Evolutionary conservation across 1,284 basidiomycete genomes (phyloP).

Genomic region (Pseudozyma sp.): DNA sequence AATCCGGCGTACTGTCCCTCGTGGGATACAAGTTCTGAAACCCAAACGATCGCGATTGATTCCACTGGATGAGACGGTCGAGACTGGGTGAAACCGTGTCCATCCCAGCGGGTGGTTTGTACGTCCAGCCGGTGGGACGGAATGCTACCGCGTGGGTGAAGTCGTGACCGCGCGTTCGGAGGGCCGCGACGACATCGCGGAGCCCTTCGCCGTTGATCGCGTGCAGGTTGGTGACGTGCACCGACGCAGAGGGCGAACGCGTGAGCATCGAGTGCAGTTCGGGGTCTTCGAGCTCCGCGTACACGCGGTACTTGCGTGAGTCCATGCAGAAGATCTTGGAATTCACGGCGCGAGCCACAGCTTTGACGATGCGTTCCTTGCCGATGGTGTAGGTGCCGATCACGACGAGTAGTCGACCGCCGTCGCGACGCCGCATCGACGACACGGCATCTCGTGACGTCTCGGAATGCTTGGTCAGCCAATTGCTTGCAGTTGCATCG

Average conservation of each 20-base stretch:
- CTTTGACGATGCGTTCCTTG: constrained; percentile 96
- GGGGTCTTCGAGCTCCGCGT: constrained; percentile 68
- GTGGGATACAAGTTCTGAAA: constrained; percentile 77
- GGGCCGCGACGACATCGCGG: constrained; percentile 74
- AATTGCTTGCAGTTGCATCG: constrained; percentile 28
- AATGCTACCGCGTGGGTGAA: constrained; percentile 85
- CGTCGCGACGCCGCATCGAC: constrained; percentile 20
- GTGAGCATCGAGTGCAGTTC: constrained; percentile 85
- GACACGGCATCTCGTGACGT: constrained; percentile 22
- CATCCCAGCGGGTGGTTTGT: constrained; percentile 76
- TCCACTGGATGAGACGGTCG: constrained; percentile 72
- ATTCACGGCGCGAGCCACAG: constrained; percentile 82
- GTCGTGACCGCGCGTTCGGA: constrained; percentile 79
- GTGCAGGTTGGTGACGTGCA: constrained; percentile 86
- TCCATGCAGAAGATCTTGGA: constrained; percentile 91
- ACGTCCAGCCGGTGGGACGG: constrained; percentile 95
- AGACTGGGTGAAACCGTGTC: constrained; percentile 68
- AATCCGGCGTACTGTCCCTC: constrained; percentile 77
- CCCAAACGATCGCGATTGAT: constrained; percentile 78
- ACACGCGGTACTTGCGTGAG: constrained; percentile 67
- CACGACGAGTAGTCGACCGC: constrained; percentile 76
- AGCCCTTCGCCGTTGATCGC: constrained; percentile 83
- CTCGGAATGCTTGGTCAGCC: constrained; percentile 44
- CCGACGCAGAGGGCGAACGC: constrained; percentile 79
- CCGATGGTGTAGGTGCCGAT: constrained; percentile 97